Percentiles rank a stretch among this genome's conserved stretches.
phyloP scores from a whole-genome alignment of 2,329 filamentous ascomycete genomes.

The Aspergillus spinulosporus region DNA sequence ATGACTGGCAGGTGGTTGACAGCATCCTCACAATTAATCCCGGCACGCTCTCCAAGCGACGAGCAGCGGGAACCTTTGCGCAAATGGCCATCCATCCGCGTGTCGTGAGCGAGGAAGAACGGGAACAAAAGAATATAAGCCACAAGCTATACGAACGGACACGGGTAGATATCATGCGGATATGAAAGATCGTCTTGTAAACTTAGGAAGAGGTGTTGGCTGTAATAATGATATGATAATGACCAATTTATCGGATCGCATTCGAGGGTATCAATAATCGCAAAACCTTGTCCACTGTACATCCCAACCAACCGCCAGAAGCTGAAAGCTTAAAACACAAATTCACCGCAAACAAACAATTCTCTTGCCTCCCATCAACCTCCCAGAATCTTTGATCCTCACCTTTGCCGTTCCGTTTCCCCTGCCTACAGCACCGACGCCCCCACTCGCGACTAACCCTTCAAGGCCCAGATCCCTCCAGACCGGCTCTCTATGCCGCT shows the following conservation, averaged over 20 bases:
- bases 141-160: slow-evolving; percentile 81
- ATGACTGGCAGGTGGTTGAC: slow-evolving; percentile 70
- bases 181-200: slow-evolving; percentile 47
- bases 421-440: slow-evolving; percentile 18
- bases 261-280: slow-evolving; percentile 14
- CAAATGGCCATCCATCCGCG: slow-evolving; percentile 73
- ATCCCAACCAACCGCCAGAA: not conserved
- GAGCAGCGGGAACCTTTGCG: slow-evolving; percentile 81
- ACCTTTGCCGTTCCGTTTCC: slow-evolving; percentile 21
- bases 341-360: slow-evolving; percentile 39
- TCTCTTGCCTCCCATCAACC: slow-evolving; percentile 42
- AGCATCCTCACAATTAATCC: slow-evolving; percentile 90
- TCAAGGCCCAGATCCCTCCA: slow-evolving; percentile 57
- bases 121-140: slow-evolving; percentile 58
- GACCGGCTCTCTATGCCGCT: slow-evolving; percentile 53
- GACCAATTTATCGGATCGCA: slow-evolving; percentile 3
- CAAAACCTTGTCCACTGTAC: not conserved
- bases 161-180: slow-evolving; percentile 82
- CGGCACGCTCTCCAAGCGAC: slow-evolving; percentile 79
- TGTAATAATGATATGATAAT: slow-evolving; percentile 22
- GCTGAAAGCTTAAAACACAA: not conserved
- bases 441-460: slow-evolving; percentile 25
- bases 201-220: slow-evolving; percentile 23
- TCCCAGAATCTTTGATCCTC: slow-evolving; percentile 32
- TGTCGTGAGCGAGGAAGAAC: slow-evolving; percentile 59